phyloP scores from a whole-genome alignment of 1,139 yeast genomes.

The Blastobotrys serpentis region DNA sequence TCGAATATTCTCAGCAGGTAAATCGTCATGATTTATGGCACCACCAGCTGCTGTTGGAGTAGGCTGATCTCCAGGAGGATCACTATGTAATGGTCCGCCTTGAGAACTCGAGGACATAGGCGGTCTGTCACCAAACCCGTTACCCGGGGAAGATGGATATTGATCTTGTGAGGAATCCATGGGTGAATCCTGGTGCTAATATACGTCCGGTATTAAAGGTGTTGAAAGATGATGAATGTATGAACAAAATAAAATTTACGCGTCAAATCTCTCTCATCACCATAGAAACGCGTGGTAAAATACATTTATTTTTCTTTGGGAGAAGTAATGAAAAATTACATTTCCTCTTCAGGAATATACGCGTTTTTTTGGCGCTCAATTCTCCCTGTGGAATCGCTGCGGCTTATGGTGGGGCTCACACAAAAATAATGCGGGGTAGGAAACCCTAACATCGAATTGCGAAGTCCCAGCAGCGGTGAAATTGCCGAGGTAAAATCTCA shows the following conservation, averaged over 20 bases:
- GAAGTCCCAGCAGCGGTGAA: background rate
- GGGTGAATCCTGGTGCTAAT: too few relatives aligned
- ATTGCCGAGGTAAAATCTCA: background rate
- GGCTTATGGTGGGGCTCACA: too few relatives aligned
- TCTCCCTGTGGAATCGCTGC: too few relatives aligned
- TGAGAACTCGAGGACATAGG: conserved; percentile 10
- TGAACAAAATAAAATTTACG: conserved; percentile 1
- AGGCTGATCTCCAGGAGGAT: conserved; percentile 6
- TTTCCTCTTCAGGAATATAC: conserved; percentile 3
- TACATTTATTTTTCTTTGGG: conserved; percentile 2
- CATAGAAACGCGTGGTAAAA: too few relatives aligned
- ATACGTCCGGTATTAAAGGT: too few relatives aligned
- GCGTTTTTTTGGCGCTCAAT: too few relatives aligned
- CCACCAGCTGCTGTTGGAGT: conserved; percentile 12
- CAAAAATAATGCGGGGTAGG: too few relatives aligned
- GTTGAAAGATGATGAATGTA: background rate
- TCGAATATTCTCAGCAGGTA: conserved; percentile 7
- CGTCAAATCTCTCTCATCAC: too few relatives aligned
- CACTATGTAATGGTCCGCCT: background rate
- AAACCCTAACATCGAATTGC: background rate
- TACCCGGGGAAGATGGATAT: conserved; percentile 7
- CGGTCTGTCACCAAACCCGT: background rate
- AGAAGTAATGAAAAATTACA: background rate
- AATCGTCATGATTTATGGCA: conserved; percentile 11
- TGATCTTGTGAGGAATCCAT: conserved; percentile 9